A percentile compares a stretch with the other conserved stretches of the same genome.
Conservation (phyloP, 129 eudicot species). For the Silybum marianum region DNA sequence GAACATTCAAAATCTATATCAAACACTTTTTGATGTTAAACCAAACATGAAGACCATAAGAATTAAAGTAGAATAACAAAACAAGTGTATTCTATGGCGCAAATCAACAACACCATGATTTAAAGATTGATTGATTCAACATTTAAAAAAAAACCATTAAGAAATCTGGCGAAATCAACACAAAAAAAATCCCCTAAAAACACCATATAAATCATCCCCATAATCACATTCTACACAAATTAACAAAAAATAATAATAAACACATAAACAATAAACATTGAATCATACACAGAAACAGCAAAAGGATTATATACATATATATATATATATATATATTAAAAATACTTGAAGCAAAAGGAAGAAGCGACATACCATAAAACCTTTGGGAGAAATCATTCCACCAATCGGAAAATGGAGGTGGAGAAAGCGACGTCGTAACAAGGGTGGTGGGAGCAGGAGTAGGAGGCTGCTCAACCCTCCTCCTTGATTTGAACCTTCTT, state of each 20-base stretch:
- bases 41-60: neutral
- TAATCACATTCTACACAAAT: constrained; percentile 23
- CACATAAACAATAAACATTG: constrained; percentile 1
- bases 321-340: neutral
- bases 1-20: neutral
- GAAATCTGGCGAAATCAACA: neutral
- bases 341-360: neutral
- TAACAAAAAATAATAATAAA: constrained; percentile 14
- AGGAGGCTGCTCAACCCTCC: constrained; percentile 32
- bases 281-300: constrained; percentile 27
- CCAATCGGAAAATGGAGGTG: constrained; percentile 49
- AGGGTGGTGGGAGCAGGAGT: constrained; percentile 20
- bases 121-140: constrained; percentile 3
- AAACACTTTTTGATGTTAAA: neutral
- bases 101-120: constrained; percentile 24
- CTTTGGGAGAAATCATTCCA: constrained; percentile 62
- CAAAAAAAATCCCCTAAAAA: constrained; percentile 12
- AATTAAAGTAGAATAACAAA: constrained; percentile 4
- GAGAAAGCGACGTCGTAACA: constrained; percentile 22
- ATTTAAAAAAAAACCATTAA: constrained; percentile 6
- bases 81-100: constrained; percentile 6
- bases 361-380: constrained; percentile 43
- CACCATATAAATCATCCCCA: constrained; percentile 4
- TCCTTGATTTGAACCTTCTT: constrained; percentile 39
- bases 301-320: neutral